Base-by-base conservation (phyloP, 208 protist species). In the Trypanosoma melophagium region DNA sequence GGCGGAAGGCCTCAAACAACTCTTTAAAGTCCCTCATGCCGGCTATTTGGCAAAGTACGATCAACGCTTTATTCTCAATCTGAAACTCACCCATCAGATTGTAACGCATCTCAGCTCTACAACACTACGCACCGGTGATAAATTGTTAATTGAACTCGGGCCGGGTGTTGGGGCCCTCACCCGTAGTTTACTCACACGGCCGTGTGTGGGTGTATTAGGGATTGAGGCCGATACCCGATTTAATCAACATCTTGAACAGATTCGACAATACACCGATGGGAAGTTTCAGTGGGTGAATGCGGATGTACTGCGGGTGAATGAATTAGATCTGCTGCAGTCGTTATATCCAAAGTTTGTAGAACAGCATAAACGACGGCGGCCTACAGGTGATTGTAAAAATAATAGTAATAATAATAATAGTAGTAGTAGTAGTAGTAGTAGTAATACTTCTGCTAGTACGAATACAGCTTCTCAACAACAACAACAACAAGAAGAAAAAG, bases 251-350 rank as follows among this genome's bases (percentile, higher is more conserved):
- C 74, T 96, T 9, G 82, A 96, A 64, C 87, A 93, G 64, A 93
- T 96, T 42, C 71, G 73, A 10, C 76, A 59, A 38, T 86, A 89
- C 79, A 94, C 91, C 4, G 64, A 85, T 57, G 81, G 80, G 19
- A 92, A 93, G 70, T 96, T 96, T 76, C 77, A 92, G 41, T 96
- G 89, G 87, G 72, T 90, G 45, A 93, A 93, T 65, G 86, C 74
- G 3, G 86, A 96, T 67, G 84, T 96, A 17, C 77, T 96, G 31
- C 56, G 80, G 54, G 62, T 88, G 12, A 80, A 93, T 57, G 91
- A 96, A 79, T 54, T 94, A n/a, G 74, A 79, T 31, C 49, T 91
- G 9, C 54, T 96, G 28, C n/a, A 44, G 0, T 31, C 65, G 3
- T 22, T 76, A 9, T 93, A 90, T 55, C 88, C 89, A 14, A 14